phyloP scores from a whole-genome alignment of 2,329 filamentous ascomycete species.

The Chrysosporium queenslandicum region DNA sequence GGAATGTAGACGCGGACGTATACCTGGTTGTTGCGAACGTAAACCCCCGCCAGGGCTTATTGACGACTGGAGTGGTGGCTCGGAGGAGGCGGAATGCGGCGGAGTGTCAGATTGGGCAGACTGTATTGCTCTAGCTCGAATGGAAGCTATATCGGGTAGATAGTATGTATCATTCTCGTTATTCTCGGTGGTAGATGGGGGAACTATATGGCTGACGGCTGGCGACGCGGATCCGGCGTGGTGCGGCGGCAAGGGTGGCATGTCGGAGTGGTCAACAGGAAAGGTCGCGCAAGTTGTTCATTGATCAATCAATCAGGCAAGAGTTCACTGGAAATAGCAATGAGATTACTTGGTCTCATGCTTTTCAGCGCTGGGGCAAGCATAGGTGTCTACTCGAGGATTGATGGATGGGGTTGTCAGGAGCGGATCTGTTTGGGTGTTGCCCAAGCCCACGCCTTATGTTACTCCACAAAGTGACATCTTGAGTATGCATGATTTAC shows the following conservation, averaged over 20 bases:
- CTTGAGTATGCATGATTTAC: background rate
- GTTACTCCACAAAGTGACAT: constrained; percentile 1
- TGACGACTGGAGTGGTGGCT: background rate
- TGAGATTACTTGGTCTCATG: constrained; percentile 8
- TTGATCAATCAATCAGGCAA: constrained; percentile 25
- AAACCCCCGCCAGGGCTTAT: background rate
- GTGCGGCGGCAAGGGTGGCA: constrained; percentile 3
- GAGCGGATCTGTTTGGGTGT: background rate
- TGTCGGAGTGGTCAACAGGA: constrained; percentile 31
- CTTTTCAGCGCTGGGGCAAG: constrained; percentile 3
- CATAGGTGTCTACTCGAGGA: background rate
- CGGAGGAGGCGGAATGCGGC: background rate
- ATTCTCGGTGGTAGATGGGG: background rate
- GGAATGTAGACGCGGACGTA: background rate
- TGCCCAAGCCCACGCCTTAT: background rate
- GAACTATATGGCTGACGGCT: background rate
- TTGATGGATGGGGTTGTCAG: background rate
- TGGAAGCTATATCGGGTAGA: background rate
- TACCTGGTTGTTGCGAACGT: background rate
- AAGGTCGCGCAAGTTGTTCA: constrained; percentile 39
- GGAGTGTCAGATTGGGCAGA: background rate
- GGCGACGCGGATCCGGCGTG: background rate
- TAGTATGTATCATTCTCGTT: background rate
- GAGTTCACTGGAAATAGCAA: constrained; percentile 17
- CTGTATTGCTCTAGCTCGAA: background rate